Evolutionary conservation across 2,329 filamentous ascomycete genomes (phyloP).

Genomic region (Clonostachys byssicola): DNA sequence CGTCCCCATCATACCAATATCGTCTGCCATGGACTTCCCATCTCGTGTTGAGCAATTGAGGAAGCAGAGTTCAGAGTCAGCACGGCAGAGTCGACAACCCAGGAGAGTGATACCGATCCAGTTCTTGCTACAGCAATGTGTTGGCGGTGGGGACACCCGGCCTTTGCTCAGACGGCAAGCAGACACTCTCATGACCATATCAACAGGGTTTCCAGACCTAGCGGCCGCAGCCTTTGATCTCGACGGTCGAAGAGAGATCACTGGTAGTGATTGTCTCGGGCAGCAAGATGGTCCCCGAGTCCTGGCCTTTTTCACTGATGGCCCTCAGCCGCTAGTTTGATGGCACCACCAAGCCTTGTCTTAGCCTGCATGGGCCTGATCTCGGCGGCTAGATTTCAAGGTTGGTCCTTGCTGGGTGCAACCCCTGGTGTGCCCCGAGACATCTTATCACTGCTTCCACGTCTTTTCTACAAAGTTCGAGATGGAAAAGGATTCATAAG

Average conservation of each 20-base stretch:
- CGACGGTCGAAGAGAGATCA: slow-evolving; percentile 10
- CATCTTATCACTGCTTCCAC: too few relatives aligned
- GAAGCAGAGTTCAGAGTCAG: neutral
- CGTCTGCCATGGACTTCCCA: slow-evolving; percentile 25
- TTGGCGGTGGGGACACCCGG: slow-evolving; percentile 9
- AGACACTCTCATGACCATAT: slow-evolving; percentile 20
- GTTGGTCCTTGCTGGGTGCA: too few relatives aligned
- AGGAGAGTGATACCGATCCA: neutral
- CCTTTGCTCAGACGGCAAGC: slow-evolving; percentile 15
- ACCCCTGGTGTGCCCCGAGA: too few relatives aligned
- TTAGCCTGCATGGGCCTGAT: too few relatives aligned
- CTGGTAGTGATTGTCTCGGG: slow-evolving; percentile 16
- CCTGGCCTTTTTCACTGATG: slow-evolving; percentile 18
- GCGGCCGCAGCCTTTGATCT: slow-evolving; percentile 10
- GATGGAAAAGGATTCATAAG: too few relatives aligned
- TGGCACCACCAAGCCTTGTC: too few relatives aligned
- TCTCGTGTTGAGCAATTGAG: slow-evolving; percentile 30
- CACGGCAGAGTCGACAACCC: too few relatives aligned
- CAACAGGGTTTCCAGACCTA: slow-evolving; percentile 15
- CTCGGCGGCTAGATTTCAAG: too few relatives aligned
- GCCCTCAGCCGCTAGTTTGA: slow-evolving; percentile 3
- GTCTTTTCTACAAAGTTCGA: too few relatives aligned
- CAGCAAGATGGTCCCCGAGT: slow-evolving; percentile 17
- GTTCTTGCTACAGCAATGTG: slow-evolving; percentile 14
- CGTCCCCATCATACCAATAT: slow-evolving; percentile 37